Evolutionary conservation across 2,329 filamentous ascomycete species (phyloP).

Genomic region (Paecilomyces niveus): DNA sequence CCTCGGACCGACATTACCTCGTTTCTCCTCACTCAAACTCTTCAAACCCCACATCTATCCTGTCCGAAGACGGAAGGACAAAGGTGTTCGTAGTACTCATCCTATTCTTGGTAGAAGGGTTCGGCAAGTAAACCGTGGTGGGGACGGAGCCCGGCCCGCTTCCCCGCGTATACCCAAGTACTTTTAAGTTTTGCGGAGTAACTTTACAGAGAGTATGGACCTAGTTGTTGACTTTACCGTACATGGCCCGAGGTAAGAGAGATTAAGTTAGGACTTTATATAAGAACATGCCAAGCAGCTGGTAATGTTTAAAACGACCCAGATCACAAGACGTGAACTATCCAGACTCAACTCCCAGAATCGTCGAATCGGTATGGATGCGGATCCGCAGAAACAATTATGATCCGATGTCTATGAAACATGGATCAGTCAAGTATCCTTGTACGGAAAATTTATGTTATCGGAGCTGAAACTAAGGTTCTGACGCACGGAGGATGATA

Average conservation of each 20-base stretch:
- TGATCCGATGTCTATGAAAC: neutral
- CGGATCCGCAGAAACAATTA: neutral
- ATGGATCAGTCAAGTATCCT: neutral
- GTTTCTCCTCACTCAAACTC: neutral
- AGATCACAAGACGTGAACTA: neutral
- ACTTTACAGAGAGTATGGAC: neutral
- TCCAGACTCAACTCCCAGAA: neutral
- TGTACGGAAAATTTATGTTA: neutral
- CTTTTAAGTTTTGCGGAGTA: neutral
- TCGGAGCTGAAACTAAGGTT: neutral
- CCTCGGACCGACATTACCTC: neutral
- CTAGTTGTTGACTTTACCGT: neutral
- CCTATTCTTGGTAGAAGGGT: neutral
- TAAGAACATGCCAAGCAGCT: neutral
- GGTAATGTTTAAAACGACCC: neutral
- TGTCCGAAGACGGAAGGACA: neutral
- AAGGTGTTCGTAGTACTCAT: neutral
- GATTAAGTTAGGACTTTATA: neutral
- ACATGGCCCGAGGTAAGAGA: neutral
- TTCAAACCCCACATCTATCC: neutral
- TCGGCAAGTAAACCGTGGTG: neutral
- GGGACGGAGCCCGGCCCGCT: neutral
- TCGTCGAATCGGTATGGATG: neutral
- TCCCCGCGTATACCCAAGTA: neutral
- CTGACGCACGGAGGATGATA: neutral